These are phyloP conservation scores for Tolypocladium capitatum DNA, from an alignment of 2,329 filamentous ascomycete genomes.

Conservation along the genomic window DNA sequence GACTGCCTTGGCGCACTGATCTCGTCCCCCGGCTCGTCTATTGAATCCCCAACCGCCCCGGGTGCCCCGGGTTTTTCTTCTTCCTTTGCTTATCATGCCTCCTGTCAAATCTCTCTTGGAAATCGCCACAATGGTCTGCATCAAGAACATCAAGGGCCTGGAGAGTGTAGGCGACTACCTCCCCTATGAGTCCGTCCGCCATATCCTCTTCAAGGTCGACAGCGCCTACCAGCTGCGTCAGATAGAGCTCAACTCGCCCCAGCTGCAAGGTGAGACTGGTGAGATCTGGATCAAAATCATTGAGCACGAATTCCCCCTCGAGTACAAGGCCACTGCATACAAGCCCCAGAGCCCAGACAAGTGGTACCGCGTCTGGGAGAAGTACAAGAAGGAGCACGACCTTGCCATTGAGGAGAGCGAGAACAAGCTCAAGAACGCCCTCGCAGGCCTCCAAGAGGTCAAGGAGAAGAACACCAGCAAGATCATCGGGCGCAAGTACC, in stretches of 20 bases:
- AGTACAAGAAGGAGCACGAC: slow-evolving; percentile 48
- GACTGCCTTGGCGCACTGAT: neutral
- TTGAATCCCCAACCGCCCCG: neutral
- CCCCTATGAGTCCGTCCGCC: slow-evolving; percentile 47
- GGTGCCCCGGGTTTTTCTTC: neutral
- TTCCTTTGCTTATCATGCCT: slow-evolving; percentile 16
- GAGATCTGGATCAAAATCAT: slow-evolving; percentile 75
- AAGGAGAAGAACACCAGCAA: slow-evolving; percentile 43
- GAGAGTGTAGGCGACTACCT: slow-evolving; percentile 59
- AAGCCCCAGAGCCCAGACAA: slow-evolving; percentile 51
- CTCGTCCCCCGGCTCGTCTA: neutral
- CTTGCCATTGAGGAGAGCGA: slow-evolving; percentile 46
- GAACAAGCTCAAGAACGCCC: slow-evolving; percentile 40
- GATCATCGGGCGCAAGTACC: slow-evolving; percentile 36
- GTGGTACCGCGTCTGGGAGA: slow-evolving; percentile 69
- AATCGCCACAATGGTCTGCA: slow-evolving; percentile 34
- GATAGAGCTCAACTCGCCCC: slow-evolving; percentile 64
- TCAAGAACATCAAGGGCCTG: slow-evolving; percentile 43
- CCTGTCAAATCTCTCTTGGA: slow-evolving; percentile 36
- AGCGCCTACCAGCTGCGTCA: slow-evolving; percentile 60
- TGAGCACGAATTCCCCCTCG: slow-evolving; percentile 58
- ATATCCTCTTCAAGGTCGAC: slow-evolving; percentile 59
- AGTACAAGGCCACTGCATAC: slow-evolving; percentile 46
- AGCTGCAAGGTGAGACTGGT: slow-evolving; percentile 54
- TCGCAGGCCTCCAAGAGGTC: slow-evolving; percentile 43